Percentiles rank a stretch among this genome's conserved stretches.
Conservation (phyloP, 176 grass and related monocot genomes). For the Alopecurus myosuroides region DNA sequence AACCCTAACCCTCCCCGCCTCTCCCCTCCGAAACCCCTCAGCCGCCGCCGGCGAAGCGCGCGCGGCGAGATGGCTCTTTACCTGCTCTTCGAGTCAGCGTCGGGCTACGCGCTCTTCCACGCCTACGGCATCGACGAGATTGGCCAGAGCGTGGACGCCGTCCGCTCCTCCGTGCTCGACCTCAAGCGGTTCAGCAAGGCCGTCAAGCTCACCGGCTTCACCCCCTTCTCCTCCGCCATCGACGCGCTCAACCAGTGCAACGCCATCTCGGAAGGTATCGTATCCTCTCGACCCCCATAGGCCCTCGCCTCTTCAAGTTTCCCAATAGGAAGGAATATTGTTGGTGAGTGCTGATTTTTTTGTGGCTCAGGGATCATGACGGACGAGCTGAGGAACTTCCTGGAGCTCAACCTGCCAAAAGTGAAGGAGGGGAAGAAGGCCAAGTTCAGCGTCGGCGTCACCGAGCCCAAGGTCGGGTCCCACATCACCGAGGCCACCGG, state of each 20-base stretch:
- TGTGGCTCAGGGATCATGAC: slow-evolving; percentile 60
- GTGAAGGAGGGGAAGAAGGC: slow-evolving; percentile 68
- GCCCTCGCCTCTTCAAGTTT: no score
- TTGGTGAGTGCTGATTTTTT: not conserved
- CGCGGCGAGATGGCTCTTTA: slow-evolving; percentile 60
- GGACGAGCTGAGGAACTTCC: slow-evolving; percentile 72
- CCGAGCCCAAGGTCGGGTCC: slow-evolving; percentile 67
- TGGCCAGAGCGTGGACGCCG: slow-evolving; percentile 63
- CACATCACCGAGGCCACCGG: slow-evolving; percentile 70
- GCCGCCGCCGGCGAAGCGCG: slow-evolving; percentile 10
- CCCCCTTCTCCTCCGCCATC: slow-evolving; percentile 56
- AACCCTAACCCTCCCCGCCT: slow-evolving; percentile 2
- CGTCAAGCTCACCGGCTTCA: slow-evolving; percentile 70
- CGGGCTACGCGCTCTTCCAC: slow-evolving; percentile 65
- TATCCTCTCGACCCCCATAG: no score
- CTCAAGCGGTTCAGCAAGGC: slow-evolving; percentile 72
- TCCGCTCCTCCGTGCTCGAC: slow-evolving; percentile 51
- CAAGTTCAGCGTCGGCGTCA: slow-evolving; percentile 66
- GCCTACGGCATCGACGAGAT: slow-evolving; percentile 70
- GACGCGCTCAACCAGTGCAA: slow-evolving; percentile 81
- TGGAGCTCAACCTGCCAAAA: slow-evolving; percentile 70
- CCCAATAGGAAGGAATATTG: not conserved
- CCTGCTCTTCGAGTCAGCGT: slow-evolving; percentile 77
- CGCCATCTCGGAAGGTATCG: slow-evolving; percentile 67
- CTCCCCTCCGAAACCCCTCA: not conserved